phyloP scores from a whole-genome alignment of 2,329 filamentous ascomycete genomes.

The Claviceps sp. region DNA sequence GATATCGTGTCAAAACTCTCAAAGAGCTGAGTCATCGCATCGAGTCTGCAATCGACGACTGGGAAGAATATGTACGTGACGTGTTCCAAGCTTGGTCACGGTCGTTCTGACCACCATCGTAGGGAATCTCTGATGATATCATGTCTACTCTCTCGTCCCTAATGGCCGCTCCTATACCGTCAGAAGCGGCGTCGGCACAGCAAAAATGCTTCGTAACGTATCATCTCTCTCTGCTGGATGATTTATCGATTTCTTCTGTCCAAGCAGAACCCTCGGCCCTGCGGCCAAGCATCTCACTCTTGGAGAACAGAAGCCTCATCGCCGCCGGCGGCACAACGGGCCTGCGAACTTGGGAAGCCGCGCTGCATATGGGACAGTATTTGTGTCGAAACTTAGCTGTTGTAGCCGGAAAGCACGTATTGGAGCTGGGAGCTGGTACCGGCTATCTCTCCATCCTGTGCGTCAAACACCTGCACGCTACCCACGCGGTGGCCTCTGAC shows the following conservation, averaged over 20 bases:
- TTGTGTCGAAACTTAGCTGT: constrained; percentile 36
- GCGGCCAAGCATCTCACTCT: constrained; percentile 39
- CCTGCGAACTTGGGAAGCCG: constrained; percentile 69
- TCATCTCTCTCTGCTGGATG: constrained; percentile 24
- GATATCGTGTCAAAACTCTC: constrained; percentile 59
- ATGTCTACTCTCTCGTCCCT: constrained; percentile 55
- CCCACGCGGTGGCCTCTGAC: constrained; percentile 55
- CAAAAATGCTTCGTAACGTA: constrained; percentile 67
- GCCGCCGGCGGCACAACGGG: constrained; percentile 62
- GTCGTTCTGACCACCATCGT: constrained; percentile 15
- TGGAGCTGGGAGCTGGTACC: constrained; percentile 67
- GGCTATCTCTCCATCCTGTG: constrained; percentile 64
- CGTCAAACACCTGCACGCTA: constrained; percentile 48
- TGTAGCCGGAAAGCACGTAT: constrained; percentile 41
- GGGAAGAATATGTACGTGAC: constrained; percentile 73
- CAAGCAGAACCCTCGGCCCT: not conserved
- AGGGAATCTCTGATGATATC: constrained; percentile 77
- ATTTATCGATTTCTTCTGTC: constrained; percentile 9
- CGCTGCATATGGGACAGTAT: constrained; percentile 58
- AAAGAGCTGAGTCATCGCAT: constrained; percentile 60
- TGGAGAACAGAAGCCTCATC: constrained; percentile 57
- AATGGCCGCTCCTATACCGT: constrained; percentile 48
- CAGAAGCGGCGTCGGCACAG: constrained; percentile 53
- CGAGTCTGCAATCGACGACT: constrained; percentile 63
- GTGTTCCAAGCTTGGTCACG: not conserved